These are phyloP conservation scores for Cyberlindnera mrakii DNA, from an alignment of 805 yeast genomes.

Conservation along the genomic window DNA sequence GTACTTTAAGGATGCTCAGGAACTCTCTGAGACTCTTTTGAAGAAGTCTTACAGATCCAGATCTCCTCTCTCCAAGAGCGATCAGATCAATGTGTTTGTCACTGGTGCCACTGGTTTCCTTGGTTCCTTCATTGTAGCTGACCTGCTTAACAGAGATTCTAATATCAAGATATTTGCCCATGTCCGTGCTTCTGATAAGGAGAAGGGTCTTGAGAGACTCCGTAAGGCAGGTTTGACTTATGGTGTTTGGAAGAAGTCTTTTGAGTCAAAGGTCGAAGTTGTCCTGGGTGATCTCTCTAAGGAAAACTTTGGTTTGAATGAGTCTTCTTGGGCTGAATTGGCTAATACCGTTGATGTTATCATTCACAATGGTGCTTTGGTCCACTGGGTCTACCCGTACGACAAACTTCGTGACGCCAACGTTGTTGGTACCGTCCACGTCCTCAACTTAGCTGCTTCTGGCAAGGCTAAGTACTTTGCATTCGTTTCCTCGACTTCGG, in stretches of 20 bases:
- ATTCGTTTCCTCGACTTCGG: constrained; percentile 94
- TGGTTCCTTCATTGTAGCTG: constrained; percentile 83
- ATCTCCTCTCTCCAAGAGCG: constrained; percentile 28
- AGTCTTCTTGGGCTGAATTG: constrained; percentile 51
- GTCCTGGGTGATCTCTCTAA: constrained; percentile 79
- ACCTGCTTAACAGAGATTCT: constrained; percentile 54
- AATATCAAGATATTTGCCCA: constrained; percentile 73
- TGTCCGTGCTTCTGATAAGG: constrained; percentile 74
- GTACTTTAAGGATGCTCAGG: constrained; percentile 73
- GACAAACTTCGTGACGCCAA: constrained; percentile 86
- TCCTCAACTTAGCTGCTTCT: constrained; percentile 60
- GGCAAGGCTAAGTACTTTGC: constrained; percentile 84
- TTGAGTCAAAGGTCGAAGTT: constrained; percentile 53
- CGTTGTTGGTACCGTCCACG: constrained; percentile 81
- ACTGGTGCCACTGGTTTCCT: constrained; percentile 97
- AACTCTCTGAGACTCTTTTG: constrained; percentile 36
- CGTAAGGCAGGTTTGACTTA: constrained; percentile 70
- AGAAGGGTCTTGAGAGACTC: constrained; percentile 71
- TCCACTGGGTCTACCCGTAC: constrained; percentile 98
- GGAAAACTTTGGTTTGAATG: constrained; percentile 63
- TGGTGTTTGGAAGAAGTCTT: constrained; percentile 55
- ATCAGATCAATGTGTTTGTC: constrained; percentile 59
- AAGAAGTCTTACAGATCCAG: constrained; percentile 40
- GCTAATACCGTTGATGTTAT: constrained; percentile 66
- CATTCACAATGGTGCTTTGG: constrained; percentile 95